Percentiles rank a stretch among this genome's conserved stretches.
These are phyloP conservation scores for Phlebiopsis flavidoalba DNA, from an alignment of 768 basidiomycete genomes.

Conservation along the genomic window DNA sequence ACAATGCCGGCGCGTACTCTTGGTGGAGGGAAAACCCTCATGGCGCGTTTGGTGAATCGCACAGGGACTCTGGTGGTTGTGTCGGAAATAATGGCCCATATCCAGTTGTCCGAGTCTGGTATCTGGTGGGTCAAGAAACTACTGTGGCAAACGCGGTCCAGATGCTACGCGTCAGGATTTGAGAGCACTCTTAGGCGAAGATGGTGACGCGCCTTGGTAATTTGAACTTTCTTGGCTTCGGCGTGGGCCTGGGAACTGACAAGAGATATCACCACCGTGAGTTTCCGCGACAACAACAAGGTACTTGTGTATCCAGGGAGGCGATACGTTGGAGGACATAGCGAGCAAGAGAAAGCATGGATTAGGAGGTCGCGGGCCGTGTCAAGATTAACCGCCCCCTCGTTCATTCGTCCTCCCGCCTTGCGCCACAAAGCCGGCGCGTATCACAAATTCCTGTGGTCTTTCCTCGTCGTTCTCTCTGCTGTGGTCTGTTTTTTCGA, in stretches of 20 bases:
- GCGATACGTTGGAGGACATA: conserved; percentile 34
- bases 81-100: conserved; percentile 68
- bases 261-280: conserved; percentile 43
- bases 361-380: background rate
- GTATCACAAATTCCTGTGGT: background rate
- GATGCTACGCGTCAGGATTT: background rate
- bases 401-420: background rate
- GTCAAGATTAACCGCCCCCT: background rate
- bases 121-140: conserved; percentile 56
- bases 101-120: conserved; percentile 27
- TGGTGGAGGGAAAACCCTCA: conserved; percentile 39
- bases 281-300: conserved; percentile 45
- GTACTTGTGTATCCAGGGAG: conserved; percentile 56
- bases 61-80: conserved; percentile 44
- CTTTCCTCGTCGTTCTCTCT: too few relatives aligned
- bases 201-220: conserved; percentile 42
- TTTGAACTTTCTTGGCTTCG: conserved; percentile 51
- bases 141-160: background rate
- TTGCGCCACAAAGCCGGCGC: background rate
- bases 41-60: conserved; percentile 49
- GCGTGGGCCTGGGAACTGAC: conserved; percentile 25
- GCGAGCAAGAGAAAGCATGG: background rate
- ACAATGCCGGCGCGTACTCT: conserved; percentile 17
- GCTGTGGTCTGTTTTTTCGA: too few relatives aligned
- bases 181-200: background rate